phyloP scores from a whole-genome alignment of 768 basidiomycete genomes.

The Austroboletus festivus region DNA sequence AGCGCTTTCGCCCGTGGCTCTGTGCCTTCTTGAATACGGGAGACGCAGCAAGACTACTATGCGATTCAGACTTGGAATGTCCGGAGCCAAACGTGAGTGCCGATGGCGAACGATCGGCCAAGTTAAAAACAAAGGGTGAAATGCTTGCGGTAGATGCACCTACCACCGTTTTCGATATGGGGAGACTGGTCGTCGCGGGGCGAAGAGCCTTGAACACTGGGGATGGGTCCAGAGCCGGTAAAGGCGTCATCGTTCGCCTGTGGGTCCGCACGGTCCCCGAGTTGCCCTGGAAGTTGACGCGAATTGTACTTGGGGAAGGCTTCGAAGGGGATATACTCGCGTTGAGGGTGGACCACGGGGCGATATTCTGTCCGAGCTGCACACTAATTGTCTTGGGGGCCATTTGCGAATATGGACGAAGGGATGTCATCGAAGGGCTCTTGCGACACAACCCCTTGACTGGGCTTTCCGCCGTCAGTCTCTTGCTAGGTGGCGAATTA shows the following conservation, averaged over 20 bases:
- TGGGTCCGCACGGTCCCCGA: conserved; percentile 34
- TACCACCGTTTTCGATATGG: conserved; percentile 16
- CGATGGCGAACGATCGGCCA: conserved; percentile 28
- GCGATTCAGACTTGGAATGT: conserved; percentile 31
- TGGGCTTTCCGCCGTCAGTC: conserved; percentile 35
- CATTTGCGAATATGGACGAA: conserved; percentile 47
- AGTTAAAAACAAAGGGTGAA: conserved; percentile 24
- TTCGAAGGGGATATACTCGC: conserved; percentile 38
- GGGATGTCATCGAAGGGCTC: conserved; percentile 43
- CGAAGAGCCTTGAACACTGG: conserved; percentile 58
- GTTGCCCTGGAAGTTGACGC: conserved; percentile 26
- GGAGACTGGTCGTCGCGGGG: conserved; percentile 40
- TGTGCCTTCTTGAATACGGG: conserved; percentile 37
- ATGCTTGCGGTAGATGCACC: conserved; percentile 22
- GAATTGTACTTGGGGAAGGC: conserved; percentile 21
- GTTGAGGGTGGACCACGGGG: conserved; percentile 56
- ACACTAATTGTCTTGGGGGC: conserved; percentile 18
- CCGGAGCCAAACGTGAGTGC: conserved; percentile 37
- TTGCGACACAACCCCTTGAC: conserved; percentile 34
- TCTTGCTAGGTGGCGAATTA: conserved; percentile 34
- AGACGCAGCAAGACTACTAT: conserved; percentile 20
- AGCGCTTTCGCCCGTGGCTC: conserved; percentile 21
- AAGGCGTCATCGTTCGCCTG: conserved; percentile 55
- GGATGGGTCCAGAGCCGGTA: conserved; percentile 54
- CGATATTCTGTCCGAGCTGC: conserved; percentile 54